Conservation (phyloP, 108 stramenopile species). For the Skeletonema potamos region DNA sequence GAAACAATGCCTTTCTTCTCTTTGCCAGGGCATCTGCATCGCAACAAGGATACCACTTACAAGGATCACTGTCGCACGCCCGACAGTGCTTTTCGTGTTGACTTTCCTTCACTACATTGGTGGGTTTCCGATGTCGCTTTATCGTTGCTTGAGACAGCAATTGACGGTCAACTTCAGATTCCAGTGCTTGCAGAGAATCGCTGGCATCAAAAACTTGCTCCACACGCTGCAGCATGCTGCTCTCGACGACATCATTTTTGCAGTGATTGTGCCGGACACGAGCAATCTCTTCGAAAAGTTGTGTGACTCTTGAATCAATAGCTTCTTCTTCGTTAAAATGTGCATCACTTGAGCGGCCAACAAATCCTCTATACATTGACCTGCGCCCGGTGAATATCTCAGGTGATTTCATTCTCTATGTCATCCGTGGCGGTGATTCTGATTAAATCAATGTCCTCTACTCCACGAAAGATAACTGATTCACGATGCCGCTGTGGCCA, state of each 20-base stretch:
- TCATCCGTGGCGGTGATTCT: too few relatives aligned
- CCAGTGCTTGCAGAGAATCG: slow-evolving; percentile 10
- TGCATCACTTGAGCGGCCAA: too few relatives aligned
- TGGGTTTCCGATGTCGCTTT: not conserved
- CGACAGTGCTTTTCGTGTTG: not conserved
- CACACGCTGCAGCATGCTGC: slow-evolving; percentile 18
- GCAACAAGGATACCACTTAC: slow-evolving; percentile 21
- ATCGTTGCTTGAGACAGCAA: slow-evolving; percentile 10
- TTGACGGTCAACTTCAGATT: slow-evolving; percentile 18
- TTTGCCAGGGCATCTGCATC: slow-evolving; percentile 12
- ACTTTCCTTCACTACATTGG: not conserved
- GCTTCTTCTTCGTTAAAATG: too few relatives aligned
- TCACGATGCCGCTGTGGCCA: too few relatives aligned
- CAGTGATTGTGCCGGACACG: not conserved
- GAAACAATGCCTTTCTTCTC: slow-evolving; percentile 14
- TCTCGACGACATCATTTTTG: slow-evolving; percentile 3
- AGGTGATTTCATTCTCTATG: too few relatives aligned
- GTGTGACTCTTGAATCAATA: too few relatives aligned
- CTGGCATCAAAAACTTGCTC: slow-evolving; percentile 14
- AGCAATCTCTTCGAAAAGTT: not conserved
- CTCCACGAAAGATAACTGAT: too few relatives aligned
- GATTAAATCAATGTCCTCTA: not conserved
- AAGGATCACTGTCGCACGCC: slow-evolving; percentile 11
- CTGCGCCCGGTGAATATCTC: not conserved
- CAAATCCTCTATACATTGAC: not conserved